Evolutionary conservation across 73 alveolate species (phyloP).

Genomic region (Stentor coeruleus): DNA sequence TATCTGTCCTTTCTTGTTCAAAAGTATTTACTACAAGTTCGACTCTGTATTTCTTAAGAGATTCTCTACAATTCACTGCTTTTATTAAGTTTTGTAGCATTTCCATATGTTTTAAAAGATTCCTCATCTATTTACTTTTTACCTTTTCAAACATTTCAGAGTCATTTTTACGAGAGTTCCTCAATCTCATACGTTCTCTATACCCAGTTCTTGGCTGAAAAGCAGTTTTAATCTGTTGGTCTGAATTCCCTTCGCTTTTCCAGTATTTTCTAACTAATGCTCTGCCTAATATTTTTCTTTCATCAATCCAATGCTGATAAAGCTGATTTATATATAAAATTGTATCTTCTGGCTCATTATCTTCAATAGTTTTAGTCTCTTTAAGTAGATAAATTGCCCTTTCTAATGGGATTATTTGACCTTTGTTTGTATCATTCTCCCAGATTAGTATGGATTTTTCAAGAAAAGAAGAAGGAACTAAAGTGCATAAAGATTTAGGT

Average conservation of each 20-base stretch:
- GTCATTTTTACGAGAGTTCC: constrained; percentile 23
- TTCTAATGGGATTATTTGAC: constrained; percentile 17
- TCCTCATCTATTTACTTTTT: not conserved
- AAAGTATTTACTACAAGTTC: not conserved
- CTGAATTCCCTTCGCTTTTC: not conserved
- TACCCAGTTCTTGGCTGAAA: not conserved
- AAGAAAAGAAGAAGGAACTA: not conserved
- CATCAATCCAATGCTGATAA: not conserved
- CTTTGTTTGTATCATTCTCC: not conserved
- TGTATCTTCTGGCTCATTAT: not conserved
- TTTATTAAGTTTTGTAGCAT: not conserved
- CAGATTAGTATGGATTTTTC: not conserved
- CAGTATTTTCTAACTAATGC: constrained; percentile 1
- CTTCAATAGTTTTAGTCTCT: not conserved
- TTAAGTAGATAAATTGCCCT: constrained; percentile 7
- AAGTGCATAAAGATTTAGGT: not conserved
- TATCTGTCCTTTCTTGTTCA: constrained; percentile 23
- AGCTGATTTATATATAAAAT: not conserved
- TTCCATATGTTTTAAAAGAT: constrained; percentile 6
- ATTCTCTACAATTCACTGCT: not conserved
- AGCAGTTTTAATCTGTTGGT: not conserved
- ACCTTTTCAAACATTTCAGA: not conserved
- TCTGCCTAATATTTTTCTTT: not conserved
- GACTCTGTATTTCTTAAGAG: constrained; percentile 5
- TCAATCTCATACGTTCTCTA: not conserved